Conservation (phyloP, 148 eudicot genomes). For the Cornus florida region DNA sequence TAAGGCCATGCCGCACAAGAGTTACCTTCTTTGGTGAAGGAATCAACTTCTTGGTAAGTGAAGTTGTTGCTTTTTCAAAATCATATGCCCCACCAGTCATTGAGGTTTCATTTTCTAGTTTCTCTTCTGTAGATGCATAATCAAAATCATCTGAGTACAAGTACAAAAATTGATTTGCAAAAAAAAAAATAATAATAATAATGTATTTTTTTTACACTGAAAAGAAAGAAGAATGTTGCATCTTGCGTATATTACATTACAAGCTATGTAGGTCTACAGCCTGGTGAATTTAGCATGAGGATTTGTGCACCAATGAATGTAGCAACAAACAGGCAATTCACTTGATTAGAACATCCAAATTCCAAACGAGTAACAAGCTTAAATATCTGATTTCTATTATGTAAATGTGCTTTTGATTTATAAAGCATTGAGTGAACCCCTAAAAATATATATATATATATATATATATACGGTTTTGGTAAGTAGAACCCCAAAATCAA, state of each 20-base stretch:
- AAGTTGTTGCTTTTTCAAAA: slow-evolving; percentile 60
- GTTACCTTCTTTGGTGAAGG: slow-evolving; percentile 67
- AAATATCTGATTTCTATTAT: too few relatives aligned
- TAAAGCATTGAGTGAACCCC: not conserved
- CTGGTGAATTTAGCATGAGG: not conserved
- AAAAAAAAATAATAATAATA: too few relatives aligned
- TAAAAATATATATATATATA: too few relatives aligned
- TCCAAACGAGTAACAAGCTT: too few relatives aligned
- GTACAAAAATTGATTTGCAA: slow-evolving; percentile 1
- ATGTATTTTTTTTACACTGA: too few relatives aligned
- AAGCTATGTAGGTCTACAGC: not conserved
- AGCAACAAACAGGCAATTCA: not conserved
- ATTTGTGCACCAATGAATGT: not conserved
- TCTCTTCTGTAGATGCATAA: slow-evolving; percentile 20
- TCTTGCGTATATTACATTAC: not conserved
- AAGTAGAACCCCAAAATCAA: too few relatives aligned
- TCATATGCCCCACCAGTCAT: slow-evolving; percentile 74
- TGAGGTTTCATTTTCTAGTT: slow-evolving; percentile 22
- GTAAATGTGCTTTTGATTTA: not conserved
- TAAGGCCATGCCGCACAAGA: slow-evolving; percentile 69
- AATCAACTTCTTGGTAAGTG: slow-evolving; percentile 42
- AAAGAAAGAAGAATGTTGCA: not conserved
- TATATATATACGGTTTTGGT: too few relatives aligned
- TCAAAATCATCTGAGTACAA: not conserved
- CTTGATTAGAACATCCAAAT: too few relatives aligned